Evolutionary conservation across 2,329 filamentous ascomycete genomes (phyloP).

Genomic region (Nemania diffusa): DNA sequence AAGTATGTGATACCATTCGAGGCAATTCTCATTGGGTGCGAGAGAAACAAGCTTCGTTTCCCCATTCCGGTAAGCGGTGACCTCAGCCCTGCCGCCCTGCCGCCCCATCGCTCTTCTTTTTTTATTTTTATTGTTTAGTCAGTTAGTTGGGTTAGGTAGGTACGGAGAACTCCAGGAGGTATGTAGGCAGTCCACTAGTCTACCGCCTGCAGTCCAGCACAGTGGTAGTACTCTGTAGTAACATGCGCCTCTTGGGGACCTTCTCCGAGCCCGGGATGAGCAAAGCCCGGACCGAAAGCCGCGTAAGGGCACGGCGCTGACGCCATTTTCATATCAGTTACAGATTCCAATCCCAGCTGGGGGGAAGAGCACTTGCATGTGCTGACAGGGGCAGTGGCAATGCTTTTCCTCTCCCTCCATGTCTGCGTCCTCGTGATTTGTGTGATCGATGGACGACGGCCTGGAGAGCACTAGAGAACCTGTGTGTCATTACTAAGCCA

Average conservation of each 20-base stretch:
- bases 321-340: constrained; percentile 26
- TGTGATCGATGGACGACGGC: not conserved
- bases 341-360: constrained; percentile 10
- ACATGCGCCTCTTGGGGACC: not conserved
- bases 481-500: constrained; percentile 24
- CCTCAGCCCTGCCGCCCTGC: constrained; percentile 26
- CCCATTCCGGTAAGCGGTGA: constrained; percentile 22
- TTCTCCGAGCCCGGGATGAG: constrained; percentile 25
- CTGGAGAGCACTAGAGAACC: not conserved
- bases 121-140: not conserved
- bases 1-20: too few relatives aligned
- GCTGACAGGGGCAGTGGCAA: constrained; percentile 27
- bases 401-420: not conserved
- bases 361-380: constrained; percentile 27
- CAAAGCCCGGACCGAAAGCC: constrained; percentile 4
- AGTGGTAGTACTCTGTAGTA: not conserved
- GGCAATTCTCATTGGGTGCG: constrained; percentile 13
- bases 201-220: not conserved
- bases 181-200: too few relatives aligned
- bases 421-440: constrained; percentile 23
- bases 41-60: constrained; percentile 23
- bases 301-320: constrained; percentile 27
- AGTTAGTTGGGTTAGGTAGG: not conserved
- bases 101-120: not conserved
- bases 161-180: too few relatives aligned